phyloP scores from a whole-genome alignment of 2,329 filamentous ascomycete species.

The Cercospora sesami region DNA sequence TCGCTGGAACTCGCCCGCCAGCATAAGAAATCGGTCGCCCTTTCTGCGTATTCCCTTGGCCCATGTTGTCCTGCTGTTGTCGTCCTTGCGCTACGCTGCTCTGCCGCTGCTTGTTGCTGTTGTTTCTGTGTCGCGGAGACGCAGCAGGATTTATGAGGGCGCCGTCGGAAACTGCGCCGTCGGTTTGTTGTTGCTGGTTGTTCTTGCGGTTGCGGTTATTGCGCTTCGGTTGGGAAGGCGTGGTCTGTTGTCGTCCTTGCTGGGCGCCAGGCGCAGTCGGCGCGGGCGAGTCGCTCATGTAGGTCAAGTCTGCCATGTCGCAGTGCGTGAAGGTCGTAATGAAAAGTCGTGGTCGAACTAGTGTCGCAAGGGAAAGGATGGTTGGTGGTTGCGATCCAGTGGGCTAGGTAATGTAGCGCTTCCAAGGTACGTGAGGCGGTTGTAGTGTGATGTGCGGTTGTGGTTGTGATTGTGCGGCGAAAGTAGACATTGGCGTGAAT shows the following conservation, averaged over 20 bases:
- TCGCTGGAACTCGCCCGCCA: slow-evolving; percentile 41
- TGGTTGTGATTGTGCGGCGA: slow-evolving; percentile 17
- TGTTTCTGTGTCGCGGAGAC: slow-evolving; percentile 30
- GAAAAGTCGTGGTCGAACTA: slow-evolving; percentile 13
- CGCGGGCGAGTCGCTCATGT: slow-evolving; percentile 19
- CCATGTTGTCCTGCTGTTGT: slow-evolving; percentile 26
- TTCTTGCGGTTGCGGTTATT: slow-evolving; percentile 37
- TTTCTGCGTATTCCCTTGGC: slow-evolving; percentile 30
- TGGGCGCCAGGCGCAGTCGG: slow-evolving; percentile 19
- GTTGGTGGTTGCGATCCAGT: slow-evolving; percentile 11
- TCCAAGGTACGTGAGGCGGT: slow-evolving; percentile 29
- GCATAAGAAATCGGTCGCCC: slow-evolving; percentile 45
- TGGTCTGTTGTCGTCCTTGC: slow-evolving; percentile 22
- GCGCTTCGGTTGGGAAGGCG: slow-evolving; percentile 30
- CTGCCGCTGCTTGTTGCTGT: slow-evolving; percentile 28
- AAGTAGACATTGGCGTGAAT: slow-evolving; percentile 32
- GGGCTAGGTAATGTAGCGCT: slow-evolving; percentile 22
- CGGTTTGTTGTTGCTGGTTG: slow-evolving; percentile 28
- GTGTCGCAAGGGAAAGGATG: slow-evolving; percentile 14
- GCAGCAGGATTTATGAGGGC: slow-evolving; percentile 26
- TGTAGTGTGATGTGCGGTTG: slow-evolving; percentile 20
- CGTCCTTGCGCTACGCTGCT: slow-evolving; percentile 19
- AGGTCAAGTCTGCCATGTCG: slow-evolving; percentile 23
- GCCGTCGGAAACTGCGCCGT: slow-evolving; percentile 34
- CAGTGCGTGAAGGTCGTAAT: slow-evolving; percentile 8